Evolutionary conservation across 2,329 filamentous ascomycete species (phyloP).

Genomic region (Ophiognomonia clavigignenti-juglandacearum): DNA sequence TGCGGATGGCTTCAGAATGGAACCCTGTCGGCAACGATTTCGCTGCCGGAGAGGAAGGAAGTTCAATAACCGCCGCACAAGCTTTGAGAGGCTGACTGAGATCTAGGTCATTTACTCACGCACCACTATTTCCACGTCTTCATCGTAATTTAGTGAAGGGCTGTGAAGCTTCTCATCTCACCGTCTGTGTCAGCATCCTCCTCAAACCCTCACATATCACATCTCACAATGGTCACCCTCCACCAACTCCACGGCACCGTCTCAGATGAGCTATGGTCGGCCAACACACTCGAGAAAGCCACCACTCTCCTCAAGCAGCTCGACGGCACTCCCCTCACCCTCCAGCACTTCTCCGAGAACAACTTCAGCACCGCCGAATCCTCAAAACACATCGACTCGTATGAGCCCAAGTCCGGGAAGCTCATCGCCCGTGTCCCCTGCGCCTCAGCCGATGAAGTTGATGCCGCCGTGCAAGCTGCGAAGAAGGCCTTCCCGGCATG

Average conservation of each 20-base stretch:
- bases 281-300: slow-evolving; percentile 26
- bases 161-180: too few relatives aligned
- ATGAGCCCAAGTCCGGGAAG: slow-evolving; percentile 26
- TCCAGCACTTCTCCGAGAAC: slow-evolving; percentile 21
- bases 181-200: not conserved
- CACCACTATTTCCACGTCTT: too few relatives aligned
- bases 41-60: not conserved
- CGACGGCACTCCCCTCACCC: slow-evolving; percentile 2
- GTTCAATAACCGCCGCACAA: too few relatives aligned
- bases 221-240: not conserved
- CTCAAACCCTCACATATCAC: not conserved
- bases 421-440: slow-evolving; percentile 22
- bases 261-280: slow-evolving; percentile 19
- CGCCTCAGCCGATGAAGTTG: slow-evolving; percentile 21
- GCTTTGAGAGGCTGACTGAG: too few relatives aligned
- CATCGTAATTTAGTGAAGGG: too few relatives aligned
- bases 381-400: slow-evolving; percentile 21
- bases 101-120: too few relatives aligned
- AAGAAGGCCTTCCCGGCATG: slow-evolving; percentile 24
- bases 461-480: slow-evolving; percentile 21
- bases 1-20: not conserved
- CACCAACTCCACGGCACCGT: not conserved
- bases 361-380: slow-evolving; percentile 11
- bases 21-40: not conserved
- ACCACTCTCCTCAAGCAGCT: slow-evolving; percentile 15